These are phyloP conservation scores for Triadica sebifera DNA, from an alignment of 345 rosid genomes.

Conservation along the genomic window DNA sequence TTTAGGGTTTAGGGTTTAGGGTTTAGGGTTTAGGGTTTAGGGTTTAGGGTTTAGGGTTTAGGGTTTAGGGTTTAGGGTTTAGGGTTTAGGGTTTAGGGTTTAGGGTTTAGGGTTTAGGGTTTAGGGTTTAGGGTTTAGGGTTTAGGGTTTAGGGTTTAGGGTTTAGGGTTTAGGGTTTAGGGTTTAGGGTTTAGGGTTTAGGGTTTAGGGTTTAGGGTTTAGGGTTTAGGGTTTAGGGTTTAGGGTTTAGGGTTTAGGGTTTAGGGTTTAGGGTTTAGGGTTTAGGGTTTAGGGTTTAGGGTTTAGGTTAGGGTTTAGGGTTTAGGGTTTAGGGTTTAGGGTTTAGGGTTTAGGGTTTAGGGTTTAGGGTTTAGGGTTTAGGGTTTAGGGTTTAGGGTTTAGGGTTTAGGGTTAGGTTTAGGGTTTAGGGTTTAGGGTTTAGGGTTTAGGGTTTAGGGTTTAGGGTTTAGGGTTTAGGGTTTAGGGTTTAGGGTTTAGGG, in stretches of 20 bases:
- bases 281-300: slow-evolving; percentile 13
- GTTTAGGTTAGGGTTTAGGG: slow-evolving; percentile 9
- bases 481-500: slow-evolving; percentile 16
- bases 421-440: slow-evolving; percentile 23
- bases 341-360: slow-evolving; percentile 12
- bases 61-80: slow-evolving; percentile 16
- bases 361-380: slow-evolving; percentile 8
- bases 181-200: slow-evolving; percentile 22
- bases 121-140: slow-evolving; percentile 16
- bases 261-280: slow-evolving; percentile 22
- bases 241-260: slow-evolving; percentile 18
- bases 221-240: slow-evolving; percentile 24
- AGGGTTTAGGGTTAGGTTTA: slow-evolving; percentile 18
- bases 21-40: slow-evolving; percentile 1
- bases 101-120: slow-evolving; percentile 22
- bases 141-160: slow-evolving; percentile 18
- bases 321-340: slow-evolving; percentile 6
- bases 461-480: slow-evolving; percentile 25
- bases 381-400: slow-evolving; percentile 2
- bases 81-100: slow-evolving; percentile 30
- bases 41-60: slow-evolving; percentile 14
- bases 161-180: slow-evolving; percentile 21
- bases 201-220: slow-evolving; percentile 22
- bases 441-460: slow-evolving; percentile 26
- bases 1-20: slow-evolving; percentile 16